These are phyloP conservation scores for Omphalotus olearius DNA, from an alignment of 1,284 basidiomycete genomes.

Conservation along the genomic window DNA sequence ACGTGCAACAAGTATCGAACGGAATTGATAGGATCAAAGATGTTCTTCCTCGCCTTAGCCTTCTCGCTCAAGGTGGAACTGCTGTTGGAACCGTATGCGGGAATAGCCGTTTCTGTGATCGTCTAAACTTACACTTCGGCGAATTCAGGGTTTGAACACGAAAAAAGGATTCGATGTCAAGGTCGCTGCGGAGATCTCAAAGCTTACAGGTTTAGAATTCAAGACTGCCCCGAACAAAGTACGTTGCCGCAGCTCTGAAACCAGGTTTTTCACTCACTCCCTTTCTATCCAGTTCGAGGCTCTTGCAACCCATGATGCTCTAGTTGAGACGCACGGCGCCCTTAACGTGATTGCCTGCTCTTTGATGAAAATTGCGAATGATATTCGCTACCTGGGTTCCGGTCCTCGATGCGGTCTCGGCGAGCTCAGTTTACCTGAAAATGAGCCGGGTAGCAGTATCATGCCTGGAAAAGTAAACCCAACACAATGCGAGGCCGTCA, in stretches of 20 bases:
- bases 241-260: neutral
- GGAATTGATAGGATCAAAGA: constrained; percentile 86
- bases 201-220: constrained; percentile 88
- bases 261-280: neutral
- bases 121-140: neutral
- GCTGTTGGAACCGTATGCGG: constrained; percentile 90
- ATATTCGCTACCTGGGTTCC: constrained; percentile 96
- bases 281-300: constrained; percentile 78
- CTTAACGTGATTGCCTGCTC: constrained; percentile 94
- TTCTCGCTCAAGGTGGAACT: constrained; percentile 96
- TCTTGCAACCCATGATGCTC: constrained; percentile 95
- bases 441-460: constrained; percentile 98
- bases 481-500: constrained; percentile 97
- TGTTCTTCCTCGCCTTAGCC: constrained; percentile 82
- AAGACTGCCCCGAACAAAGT: constrained; percentile 98
- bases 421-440: constrained; percentile 93
- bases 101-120: neutral
- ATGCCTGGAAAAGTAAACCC: constrained; percentile 99
- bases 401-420: constrained; percentile 97
- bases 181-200: constrained; percentile 89
- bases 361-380: constrained; percentile 99
- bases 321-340: constrained; percentile 96
- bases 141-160: constrained; percentile 86
- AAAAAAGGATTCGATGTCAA: constrained; percentile 95
- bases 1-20: constrained; percentile 92